Base-by-base conservation (phyloP, 2,329 filamentous ascomycete species). In the Claviceps capensis region DNA sequence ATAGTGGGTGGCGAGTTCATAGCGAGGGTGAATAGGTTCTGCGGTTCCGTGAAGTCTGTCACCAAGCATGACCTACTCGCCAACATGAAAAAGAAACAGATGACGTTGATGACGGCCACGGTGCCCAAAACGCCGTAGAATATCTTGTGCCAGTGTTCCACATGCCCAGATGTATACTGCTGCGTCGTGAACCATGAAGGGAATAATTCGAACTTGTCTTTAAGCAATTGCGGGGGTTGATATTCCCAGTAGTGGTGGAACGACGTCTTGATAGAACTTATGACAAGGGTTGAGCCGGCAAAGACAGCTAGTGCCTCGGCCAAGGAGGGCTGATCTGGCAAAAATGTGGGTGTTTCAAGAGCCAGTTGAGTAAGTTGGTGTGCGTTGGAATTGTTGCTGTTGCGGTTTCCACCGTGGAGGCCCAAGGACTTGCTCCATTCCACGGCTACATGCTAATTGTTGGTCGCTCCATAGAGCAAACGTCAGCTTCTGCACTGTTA, bases 41-140 rank as follows among this genome's bases (percentile, higher is more conserved):
- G 79, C 1, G 86, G 84, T 60, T 91, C 86, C 0, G 82, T 86
- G 61, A 85, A 89, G 67, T 91, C 87, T 1, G 84, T 89, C 6
- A 91, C 78, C 22, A 87, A 75, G 0, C 79, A 78, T 0, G 70
- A 69, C 7, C 69, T 62, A 16, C 8, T 6, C 56, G 14, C 1
- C 47, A 77, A 61, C 49, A 83, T 63, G 65, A 87, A 88, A 2
- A 69, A 60, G 0, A 88, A 68, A 52, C 83, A 85, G 41, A 83
- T 69, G 26, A 82, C 54, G 62, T 86, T 89, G 59, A 85, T 78
- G 22, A 78, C 56, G 59, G 88, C 86, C 1, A 86, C 81, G 16
- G 81, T 65, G 1, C 75, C 60, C 0, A 91, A 75, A 0, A 89
- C 73, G 1, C 81, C 52, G 60, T 86, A 83, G 66, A 90, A 91